phyloP scores from a whole-genome alignment of 148 eudicot genomes.

The Silene uniflora region DNA sequence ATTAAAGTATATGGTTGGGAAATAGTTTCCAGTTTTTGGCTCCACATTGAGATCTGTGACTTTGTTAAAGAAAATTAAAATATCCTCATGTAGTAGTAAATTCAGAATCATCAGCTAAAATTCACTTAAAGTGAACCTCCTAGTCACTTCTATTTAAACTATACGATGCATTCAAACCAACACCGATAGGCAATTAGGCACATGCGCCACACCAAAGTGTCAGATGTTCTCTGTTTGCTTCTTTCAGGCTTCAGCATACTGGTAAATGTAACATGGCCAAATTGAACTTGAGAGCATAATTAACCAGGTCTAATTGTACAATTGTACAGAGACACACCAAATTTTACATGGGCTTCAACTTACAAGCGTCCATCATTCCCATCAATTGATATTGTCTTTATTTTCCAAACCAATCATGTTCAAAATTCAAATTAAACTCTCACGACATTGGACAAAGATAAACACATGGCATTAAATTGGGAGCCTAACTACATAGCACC shows the following conservation, averaged over 20 bases:
- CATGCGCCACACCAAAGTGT: not conserved
- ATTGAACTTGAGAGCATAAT: not conserved
- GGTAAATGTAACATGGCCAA: too few species aligned
- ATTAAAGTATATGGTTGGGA: constrained; percentile 75
- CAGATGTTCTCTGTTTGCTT: not conserved
- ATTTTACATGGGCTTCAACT: not conserved
- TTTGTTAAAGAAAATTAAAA: constrained; percentile 46
- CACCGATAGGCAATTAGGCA: too few species aligned
- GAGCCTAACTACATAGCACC: too few species aligned
- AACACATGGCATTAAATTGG: too few species aligned
- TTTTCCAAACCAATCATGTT: too few species aligned
- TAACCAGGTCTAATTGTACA: not conserved
- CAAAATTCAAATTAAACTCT: too few species aligned
- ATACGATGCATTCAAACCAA: too few species aligned
- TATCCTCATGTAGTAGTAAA: constrained; percentile 1
- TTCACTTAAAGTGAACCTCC: not conserved
- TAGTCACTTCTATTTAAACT: too few species aligned
- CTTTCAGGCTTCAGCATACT: not conserved
- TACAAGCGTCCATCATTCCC: not conserved
- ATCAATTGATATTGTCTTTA: not conserved
- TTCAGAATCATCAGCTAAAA: not conserved
- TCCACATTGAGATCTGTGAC: constrained; percentile 73
- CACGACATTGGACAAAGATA: not conserved
- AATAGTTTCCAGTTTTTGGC: constrained; percentile 78
- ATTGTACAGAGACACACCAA: not conserved